Conservation (phyloP, 768 basidiomycete species). For the Hortiboletus flavorubellus region DNA sequence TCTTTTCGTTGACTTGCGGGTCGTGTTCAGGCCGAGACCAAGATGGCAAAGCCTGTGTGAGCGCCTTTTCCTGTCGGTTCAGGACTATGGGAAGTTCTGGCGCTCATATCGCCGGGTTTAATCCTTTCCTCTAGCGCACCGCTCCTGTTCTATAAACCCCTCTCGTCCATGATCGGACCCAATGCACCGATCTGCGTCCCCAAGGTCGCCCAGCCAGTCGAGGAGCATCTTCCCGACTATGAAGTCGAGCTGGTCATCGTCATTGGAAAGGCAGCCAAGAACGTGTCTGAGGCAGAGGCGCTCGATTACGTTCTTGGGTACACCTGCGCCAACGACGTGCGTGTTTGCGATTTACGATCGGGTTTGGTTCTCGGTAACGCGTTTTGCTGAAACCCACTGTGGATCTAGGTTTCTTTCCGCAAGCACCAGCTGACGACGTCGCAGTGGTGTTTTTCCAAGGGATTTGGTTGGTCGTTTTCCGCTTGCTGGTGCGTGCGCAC, state of each 20-base stretch:
- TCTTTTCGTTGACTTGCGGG: not conserved
- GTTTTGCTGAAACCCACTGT: not conserved
- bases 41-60: conserved; percentile 60
- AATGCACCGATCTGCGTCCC: conserved; percentile 64
- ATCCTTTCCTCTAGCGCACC: conserved; percentile 46
- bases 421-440: conserved; percentile 76
- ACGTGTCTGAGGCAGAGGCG: conserved; percentile 77
- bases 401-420: conserved; percentile 62
- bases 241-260: conserved; percentile 81
- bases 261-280: conserved; percentile 76
- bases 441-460: conserved; percentile 88
- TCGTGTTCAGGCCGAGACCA: conserved; percentile 56
- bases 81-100: not conserved
- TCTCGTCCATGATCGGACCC: conserved; percentile 67
- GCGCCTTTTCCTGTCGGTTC: conserved; percentile 17
- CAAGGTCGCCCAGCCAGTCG: conserved; percentile 61
- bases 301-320: conserved; percentile 86
- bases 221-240: conserved; percentile 74
- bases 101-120: not conserved
- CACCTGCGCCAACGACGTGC: conserved; percentile 75
- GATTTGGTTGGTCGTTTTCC: conserved; percentile 55
- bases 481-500: not conserved
- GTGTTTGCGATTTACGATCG: conserved; percentile 7
- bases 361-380: not conserved
- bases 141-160: conserved; percentile 77